Evolutionary conservation across 768 basidiomycete genomes (phyloP), one percentile per base, ranked within the genome.

Genomic region (Gloeopeniophorella convolvens): DNA sequence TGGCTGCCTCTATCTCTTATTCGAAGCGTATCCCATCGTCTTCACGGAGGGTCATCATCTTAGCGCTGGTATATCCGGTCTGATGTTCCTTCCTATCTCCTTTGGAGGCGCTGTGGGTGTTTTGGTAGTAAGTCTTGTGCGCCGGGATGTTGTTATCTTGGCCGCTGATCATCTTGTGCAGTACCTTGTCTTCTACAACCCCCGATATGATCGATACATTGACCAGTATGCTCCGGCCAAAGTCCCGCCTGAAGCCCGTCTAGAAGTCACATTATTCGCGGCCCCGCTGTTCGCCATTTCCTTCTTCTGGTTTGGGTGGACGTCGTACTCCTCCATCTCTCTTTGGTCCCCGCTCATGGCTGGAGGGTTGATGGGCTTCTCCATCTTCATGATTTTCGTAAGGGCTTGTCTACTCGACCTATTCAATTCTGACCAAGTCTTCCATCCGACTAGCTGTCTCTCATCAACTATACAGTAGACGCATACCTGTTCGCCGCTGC

Each of bases 221-320:
- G 63, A 64, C 0, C 67, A 71, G 55, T 68, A 66, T 42, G 69
- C 72, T 5, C 80, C 82, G 4, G 61, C 69, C 15, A 72, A 74
- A 18, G 79, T 80, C 2, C 75, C 79, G 2, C 83, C 83, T 0
- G 83, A 85, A 63, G 73, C 72, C 42, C 71, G 81, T 20, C 62
- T 83, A 21, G 68, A 71, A 41, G 65, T 73, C 37, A 72, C 72
- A 0, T 66, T 83, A 51, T 60, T 76, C 51, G 75, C 72, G 3
- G 72, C 75, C 0, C 82, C 81, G 0, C 53, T 80, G 13, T 72
- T 79, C 50, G 65, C 75, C 21, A 42, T 70, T 18, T 72, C 77
- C 4, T 77, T 83, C 63, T 84, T 85, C 64, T 82, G 82, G 82
- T 80, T 85, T 40, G 79, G 79, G 24, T 82, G 81, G 81, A 78